A percentile compares a stretch with the other conserved stretches of the same genome.
Conservation (phyloP, 495 filamentous ascomycete species). For the Opeltia flavorubescens region DNA sequence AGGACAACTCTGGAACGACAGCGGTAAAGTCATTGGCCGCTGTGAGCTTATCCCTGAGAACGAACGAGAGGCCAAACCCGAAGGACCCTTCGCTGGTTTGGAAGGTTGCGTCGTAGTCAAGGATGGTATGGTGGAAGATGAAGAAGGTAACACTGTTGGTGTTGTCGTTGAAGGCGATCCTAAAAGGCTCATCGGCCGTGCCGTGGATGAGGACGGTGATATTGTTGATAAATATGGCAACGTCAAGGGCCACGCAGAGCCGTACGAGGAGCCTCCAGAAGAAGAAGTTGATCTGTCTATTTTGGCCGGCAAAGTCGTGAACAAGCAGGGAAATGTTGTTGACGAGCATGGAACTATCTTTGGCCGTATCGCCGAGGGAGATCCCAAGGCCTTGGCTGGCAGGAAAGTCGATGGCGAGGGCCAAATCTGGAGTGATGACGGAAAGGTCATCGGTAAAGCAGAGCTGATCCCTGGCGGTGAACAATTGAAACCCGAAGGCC, state of each 20-base stretch:
- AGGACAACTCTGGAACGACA: slow-evolving; percentile 62
- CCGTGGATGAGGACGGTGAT: slow-evolving; percentile 72
- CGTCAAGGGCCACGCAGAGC: slow-evolving; percentile 61
- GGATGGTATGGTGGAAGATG: slow-evolving; percentile 55
- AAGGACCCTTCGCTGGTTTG: slow-evolving; percentile 63
- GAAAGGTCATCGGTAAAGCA: slow-evolving; percentile 63
- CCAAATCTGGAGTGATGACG: slow-evolving; percentile 66
- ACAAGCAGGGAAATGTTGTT: slow-evolving; percentile 75
- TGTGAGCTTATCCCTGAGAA: slow-evolving; percentile 59
- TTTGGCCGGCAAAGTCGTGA: slow-evolving; percentile 71
- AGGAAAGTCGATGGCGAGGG: slow-evolving; percentile 73
- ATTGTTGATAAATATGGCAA: slow-evolving; percentile 71
- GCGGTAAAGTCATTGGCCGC: slow-evolving; percentile 57
- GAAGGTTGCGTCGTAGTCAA: slow-evolving; percentile 53
- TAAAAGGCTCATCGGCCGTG: slow-evolving; percentile 58
- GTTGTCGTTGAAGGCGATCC: slow-evolving; percentile 62
- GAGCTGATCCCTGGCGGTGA: slow-evolving; percentile 66
- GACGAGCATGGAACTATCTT: slow-evolving; percentile 59
- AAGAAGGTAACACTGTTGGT: slow-evolving; percentile 56
- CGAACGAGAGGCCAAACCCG: slow-evolving; percentile 55
- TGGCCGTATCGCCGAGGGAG: slow-evolving; percentile 63
- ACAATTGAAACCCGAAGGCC: slow-evolving; percentile 55
- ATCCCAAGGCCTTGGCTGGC: slow-evolving; percentile 54
- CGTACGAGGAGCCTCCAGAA: slow-evolving; percentile 45
- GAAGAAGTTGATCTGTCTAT: slow-evolving; percentile 49